phyloP scores from a whole-genome alignment of 768 basidiomycete genomes.

The Cystofilobasidium capitatum region DNA sequence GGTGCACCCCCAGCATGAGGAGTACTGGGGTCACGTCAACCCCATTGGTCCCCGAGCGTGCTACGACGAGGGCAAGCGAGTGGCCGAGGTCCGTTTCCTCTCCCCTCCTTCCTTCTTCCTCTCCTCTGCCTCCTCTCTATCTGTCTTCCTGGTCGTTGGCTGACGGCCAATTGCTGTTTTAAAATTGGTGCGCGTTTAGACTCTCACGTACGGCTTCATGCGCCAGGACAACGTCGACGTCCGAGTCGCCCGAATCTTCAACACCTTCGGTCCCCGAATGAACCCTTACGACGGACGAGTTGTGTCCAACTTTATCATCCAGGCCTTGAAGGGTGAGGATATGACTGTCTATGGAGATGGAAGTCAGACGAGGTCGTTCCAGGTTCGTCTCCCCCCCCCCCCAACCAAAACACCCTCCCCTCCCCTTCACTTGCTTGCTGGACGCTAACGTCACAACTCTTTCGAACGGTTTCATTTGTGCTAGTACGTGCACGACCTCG shows the following conservation, averaged over 20 bases:
- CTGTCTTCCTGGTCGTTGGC: not conserved
- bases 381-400: constrained; percentile 37
- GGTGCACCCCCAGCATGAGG: constrained; percentile 91
- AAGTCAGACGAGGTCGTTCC: constrained; percentile 46
- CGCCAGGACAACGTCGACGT: constrained; percentile 92
- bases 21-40: constrained; percentile 92
- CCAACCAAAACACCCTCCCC: not conserved
- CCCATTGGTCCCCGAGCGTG: constrained; percentile 97
- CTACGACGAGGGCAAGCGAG: constrained; percentile 99
- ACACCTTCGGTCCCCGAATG: constrained; percentile 60
- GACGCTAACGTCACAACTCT: too few relatives aligned
- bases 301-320: constrained; percentile 97
- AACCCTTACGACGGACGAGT: constrained; percentile 95
- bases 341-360: constrained; percentile 77
- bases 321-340: constrained; percentile 89
- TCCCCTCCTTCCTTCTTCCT: not conserved
- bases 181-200: too few relatives aligned
- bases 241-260: constrained; percentile 96
- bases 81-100: constrained; percentile 54
- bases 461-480: too few relatives aligned
- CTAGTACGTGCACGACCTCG: constrained; percentile 91
- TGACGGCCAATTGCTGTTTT: too few relatives aligned
- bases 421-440: constrained; percentile 5
- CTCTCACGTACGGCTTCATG: constrained; percentile 90
- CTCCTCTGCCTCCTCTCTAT: not conserved